Evolutionary conservation across 305 asterid genomes (phyloP), one percentile per base, ranked within the genome.

Genomic region (Euphrasia arctica): DNA sequence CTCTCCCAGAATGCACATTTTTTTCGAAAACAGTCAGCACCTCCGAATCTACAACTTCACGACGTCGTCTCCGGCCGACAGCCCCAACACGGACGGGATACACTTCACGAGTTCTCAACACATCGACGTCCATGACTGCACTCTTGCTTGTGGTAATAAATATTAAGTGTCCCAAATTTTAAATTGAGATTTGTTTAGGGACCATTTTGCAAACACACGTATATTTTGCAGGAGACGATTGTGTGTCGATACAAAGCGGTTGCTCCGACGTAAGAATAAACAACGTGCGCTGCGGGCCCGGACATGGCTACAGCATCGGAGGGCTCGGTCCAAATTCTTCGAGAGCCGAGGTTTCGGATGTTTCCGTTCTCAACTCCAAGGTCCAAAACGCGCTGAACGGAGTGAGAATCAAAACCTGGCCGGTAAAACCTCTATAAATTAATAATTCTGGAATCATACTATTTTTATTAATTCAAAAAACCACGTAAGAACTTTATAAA

Each of bases 331-430:
- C 36, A 12, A 22, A 57, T 1, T 2, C 1, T 2, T 4, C 34
- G 4, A 4, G 4, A 29, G 34, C 34, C 9, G 48, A 58, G 13
- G 76, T 77, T 47, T 66, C 71, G 7, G 47, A 63, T 27, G 14
- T 77, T 32, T 1, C 9, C 10, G 63, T 77, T 27, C 3, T 25
- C 12, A 25, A 66, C 62, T 77, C 81, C 1, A 36, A 15, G 2
- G 66, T 69, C 1, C 11, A 14, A 9, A 43, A 73, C 62, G 25
- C 81, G 14, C 11, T 52, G 48, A 69, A 31, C 1, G 81, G 81
- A 45, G 75, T 77, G 0, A 28, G 78, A n/a, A 77, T 77, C 15
- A 72, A 77, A 67, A 77, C 81, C 9, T 73, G 73, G 73, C 63
- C 62, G 76, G 81, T 77, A 73, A 6, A 22, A 2, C 3, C 34